Base-by-base conservation (phyloP, 1,284 basidiomycete species). In the Tilletia walkeri region DNA sequence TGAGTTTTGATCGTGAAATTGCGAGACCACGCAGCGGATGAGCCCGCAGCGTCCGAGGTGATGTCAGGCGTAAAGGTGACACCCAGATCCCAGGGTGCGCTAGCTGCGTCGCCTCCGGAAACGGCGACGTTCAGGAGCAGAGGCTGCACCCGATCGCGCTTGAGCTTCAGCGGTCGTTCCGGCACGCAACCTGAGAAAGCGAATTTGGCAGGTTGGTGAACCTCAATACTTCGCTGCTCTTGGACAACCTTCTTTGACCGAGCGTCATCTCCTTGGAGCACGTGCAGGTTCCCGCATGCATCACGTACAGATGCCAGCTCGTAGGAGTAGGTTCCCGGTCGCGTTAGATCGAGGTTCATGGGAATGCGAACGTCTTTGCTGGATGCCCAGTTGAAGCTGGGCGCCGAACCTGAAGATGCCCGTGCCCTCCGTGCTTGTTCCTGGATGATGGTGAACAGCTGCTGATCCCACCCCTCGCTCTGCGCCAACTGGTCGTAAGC, bases 161-260 rank as follows among this genome's bases (percentile, higher is more conserved):
- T 66, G 41, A 49, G 86, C 50, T 90, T 88, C 12, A 90, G 87
- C 0, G 93, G 91, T 41, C 88, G 86, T 36, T 90, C 90, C 39
- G 89, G 89, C 41, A 88, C 88, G 82, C 93, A 94, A 47, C 88
- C 85, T 59, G 87, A 87, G 86, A 97, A 95, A 0, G 89, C 88
- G 50, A 92, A 87, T 0, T 87, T 86, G 0, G 93, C 91, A 30
- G 90, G 89, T n/a, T 89, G 87, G 65, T 96, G 87, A 45, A 97
- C 90, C 7, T 88, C 86, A 69, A 93, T 88, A 0, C 36, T 63
- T 39, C 59, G 34, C 16, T n/a, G 59, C 34, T 63, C 59, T 4
- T 10, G 9, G 16, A 39, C 36, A 4, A 34, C 16, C 36, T 63
- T 63, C 59, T 63, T 63, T 14, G 59, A 63, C 59, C 59, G 59